Evolutionary conservation across 139 green algal species (phyloP), one percentile per base, ranked within the genome.

Genomic region (Chloropicon primus): DNA sequence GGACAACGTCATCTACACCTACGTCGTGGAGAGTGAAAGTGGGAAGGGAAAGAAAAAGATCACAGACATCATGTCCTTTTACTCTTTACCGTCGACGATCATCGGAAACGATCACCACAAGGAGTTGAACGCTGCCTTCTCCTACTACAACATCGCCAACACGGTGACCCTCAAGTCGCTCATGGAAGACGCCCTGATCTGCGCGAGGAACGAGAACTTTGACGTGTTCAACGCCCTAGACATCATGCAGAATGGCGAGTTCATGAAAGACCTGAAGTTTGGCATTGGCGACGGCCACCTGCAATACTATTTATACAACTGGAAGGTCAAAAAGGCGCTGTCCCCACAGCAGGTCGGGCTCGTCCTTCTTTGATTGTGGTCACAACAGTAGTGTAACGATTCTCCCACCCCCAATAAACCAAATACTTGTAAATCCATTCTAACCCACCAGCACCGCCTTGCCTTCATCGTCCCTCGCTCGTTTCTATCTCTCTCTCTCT

Each of bases 281-380:
- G 95, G 94, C 26, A 92, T 94, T n/a, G 95, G 95, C 0, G 95
- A 99, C 76, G 95, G 95, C 54, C 83, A 91, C 75, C 86, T 99
- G 81, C 88, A 95, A 26, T 99, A 98, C 83, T 99, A 99, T 83
- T 84, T 99, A 54, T 99, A 95, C 90, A 99, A 99, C 87, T 99
- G 91, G 89, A 80, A 92, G 1, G 73, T 96, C 23, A 72, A 53
- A 0, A n/a, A 27, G 23, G 25, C 73, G 2, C 75, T 98, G 41
- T 27, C 77, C 0, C 80, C 94, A 0, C 62, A 77, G 2, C 83
- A 98, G 2, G 83, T 98, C 2, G 95, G 95, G 5, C 84, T 99
- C 26, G 90, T 99, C 22, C 86, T 98, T 76, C 87, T 98, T 54
- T 99, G 41, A 62, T n/a, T n/a, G n/a, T n/a, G n/a, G n/a, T n/a